Base-by-base conservation (phyloP, 2,329 filamentous ascomycete genomes). In the Aspergillus hiratsukae region DNA sequence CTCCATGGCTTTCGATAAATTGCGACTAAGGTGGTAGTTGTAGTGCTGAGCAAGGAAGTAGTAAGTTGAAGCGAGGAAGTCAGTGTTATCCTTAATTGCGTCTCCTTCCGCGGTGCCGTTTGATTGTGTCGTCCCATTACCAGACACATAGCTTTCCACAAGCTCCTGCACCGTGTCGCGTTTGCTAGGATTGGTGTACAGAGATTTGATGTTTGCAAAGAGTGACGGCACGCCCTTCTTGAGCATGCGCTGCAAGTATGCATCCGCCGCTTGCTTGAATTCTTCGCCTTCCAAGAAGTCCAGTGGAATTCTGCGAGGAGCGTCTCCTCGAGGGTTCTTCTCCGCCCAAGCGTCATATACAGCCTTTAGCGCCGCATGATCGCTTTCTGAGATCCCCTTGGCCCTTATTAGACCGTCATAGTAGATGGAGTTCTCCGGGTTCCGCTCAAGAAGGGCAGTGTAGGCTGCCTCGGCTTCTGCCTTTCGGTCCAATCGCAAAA, bases 11-110 rank as follows among this genome's bases (percentile, higher is more conserved):
- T 91, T 94, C 56, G 81, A 66, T 25, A 97, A 82, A 71, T 97
- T 85, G 45, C 92, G 90, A 70, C 90, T 96, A 57, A 90, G 80
- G 72, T 89, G 82, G 73, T 96, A 97, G 78, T 96, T 94, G 81
- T 97, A 96, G 76, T 99, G 95, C 70, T 97, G 94, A 8, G 92
- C 92, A 53, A 99, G 84, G 78, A 95, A 99, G 75, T 95, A 97
- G 51, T 92, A 83, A 14, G 90, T 89, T 1, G 92, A 90, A 14
- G 90, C 84, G 66, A 89, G 82, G 69, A 93, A 93, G 28, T 71
- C 68, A 37, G 78, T 79, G n/a, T 78, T 76, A 51, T 85, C 79
- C 25, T 79, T 81, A 55, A 82, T 81, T 4, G 72, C 69, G 46
- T 69, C 63, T 23, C 79, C 77, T 53, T 76, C 75, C 48, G 75